Percentiles rank a stretch among this genome's conserved stretches.
phyloP scores from a whole-genome alignment of 2,329 filamentous ascomycete genomes.

The Amesomyces nigricolor region DNA sequence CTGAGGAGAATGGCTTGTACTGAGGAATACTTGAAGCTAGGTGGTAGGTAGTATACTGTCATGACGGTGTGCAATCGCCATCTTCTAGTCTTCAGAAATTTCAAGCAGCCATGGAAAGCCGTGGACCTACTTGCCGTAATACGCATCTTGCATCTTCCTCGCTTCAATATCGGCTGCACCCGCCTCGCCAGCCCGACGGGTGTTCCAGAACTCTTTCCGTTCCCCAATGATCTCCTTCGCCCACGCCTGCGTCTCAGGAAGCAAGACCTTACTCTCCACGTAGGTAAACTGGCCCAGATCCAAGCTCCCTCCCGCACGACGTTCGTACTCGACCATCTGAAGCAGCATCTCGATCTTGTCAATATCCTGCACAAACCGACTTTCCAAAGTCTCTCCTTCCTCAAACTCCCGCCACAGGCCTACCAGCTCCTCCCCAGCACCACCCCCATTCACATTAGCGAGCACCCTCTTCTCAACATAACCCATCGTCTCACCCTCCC shows the following conservation, averaged over 20 bases:
- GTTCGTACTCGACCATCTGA: conserved; percentile 97
- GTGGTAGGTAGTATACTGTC: too few relatives aligned
- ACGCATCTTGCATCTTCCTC: conserved; percentile 42
- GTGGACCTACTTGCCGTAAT: conserved; percentile 35
- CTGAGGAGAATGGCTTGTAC: too few relatives aligned
- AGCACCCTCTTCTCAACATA: conserved; percentile 72
- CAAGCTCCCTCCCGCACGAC: conserved; percentile 54
- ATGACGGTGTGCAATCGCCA: too few relatives aligned
- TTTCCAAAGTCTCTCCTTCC: conserved; percentile 75
- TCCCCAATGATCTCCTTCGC: conserved; percentile 70
- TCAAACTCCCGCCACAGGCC: conserved; percentile 95
- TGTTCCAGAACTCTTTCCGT: conserved; percentile 66
- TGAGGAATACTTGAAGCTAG: too few relatives aligned
- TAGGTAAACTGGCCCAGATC: conserved; percentile 84
- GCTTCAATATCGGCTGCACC: conserved; percentile 38
- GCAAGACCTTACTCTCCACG: conserved; percentile 65
- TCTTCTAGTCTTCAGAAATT: too few relatives aligned
- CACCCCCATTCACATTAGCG: conserved; percentile 66
- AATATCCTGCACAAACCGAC: conserved; percentile 88
- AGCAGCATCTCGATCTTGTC: conserved; percentile 94
- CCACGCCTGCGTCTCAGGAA: conserved; percentile 78
- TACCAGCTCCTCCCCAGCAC: conserved; percentile 60
- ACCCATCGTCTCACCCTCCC: conserved; percentile 87
- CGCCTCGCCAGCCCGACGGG: conserved; percentile 42
- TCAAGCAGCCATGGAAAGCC: too few relatives aligned